A percentile compares a stretch with the other conserved stretches of the same genome.
Evolutionary conservation across 2,329 filamentous ascomycete genomes (phyloP).

Genomic region (Alternaria rosae): DNA sequence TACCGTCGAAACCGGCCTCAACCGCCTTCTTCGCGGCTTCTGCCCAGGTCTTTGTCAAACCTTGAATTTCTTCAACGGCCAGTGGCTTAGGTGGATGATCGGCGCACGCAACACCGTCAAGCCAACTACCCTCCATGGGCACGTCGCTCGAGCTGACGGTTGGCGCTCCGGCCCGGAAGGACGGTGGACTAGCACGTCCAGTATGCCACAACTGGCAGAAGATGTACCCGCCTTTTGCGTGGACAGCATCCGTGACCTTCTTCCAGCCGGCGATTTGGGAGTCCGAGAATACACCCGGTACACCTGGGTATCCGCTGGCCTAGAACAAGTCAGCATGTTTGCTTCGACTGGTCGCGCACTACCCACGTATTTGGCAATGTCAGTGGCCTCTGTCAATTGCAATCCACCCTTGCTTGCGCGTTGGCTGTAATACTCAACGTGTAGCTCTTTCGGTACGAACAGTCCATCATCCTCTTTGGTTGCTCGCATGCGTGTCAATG

Average conservation of each 20-base stretch:
- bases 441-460: conserved; percentile 58
- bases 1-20: conserved; percentile 46
- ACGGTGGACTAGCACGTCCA: conserved; percentile 54
- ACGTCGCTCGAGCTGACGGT: conserved; percentile 51
- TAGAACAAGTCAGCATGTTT: conserved; percentile 30
- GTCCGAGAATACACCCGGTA: conserved; percentile 41
- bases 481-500: conserved; percentile 55
- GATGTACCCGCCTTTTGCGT: conserved; percentile 60
- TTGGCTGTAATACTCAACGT: conserved; percentile 63
- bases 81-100: conserved; percentile 46
- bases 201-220: conserved; percentile 57
- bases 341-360: background rate
- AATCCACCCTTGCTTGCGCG: conserved; percentile 63
- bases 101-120: conserved; percentile 49
- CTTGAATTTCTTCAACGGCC: conserved; percentile 51
- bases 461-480: conserved; percentile 56
- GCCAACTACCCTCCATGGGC: conserved; percentile 50
- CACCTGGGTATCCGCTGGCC: conserved; percentile 51
- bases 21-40: conserved; percentile 50
- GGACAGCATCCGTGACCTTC: conserved; percentile 59
- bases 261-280: conserved; percentile 61
- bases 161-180: conserved; percentile 49
- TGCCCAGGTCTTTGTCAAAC: conserved; percentile 49
- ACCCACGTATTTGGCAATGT: conserved; percentile 45
- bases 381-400: conserved; percentile 65